Conservation (phyloP, 2,329 filamentous ascomycete genomes). For the Berkeleyomyces basicola region DNA sequence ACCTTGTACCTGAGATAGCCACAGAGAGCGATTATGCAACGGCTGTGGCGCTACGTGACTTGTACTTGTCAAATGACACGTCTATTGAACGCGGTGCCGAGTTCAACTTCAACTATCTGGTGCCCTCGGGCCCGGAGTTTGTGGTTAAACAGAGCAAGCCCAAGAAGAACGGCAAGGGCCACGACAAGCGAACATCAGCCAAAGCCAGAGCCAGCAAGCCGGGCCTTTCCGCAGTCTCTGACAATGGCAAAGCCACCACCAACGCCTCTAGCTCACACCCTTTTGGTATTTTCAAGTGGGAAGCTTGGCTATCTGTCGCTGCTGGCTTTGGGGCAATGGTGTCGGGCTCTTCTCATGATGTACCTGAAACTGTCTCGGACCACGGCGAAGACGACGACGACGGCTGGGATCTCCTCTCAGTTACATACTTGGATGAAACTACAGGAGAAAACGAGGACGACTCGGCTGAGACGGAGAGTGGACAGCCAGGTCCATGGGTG, state of each 20-base stretch:
- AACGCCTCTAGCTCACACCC: background rate
- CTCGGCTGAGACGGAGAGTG: background rate
- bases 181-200: background rate
- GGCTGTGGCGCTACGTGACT: background rate
- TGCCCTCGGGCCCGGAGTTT: slow-evolving; percentile 4
- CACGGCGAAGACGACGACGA: slow-evolving; percentile 1
- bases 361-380: background rate
- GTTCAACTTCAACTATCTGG: slow-evolving; percentile 9
- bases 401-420: slow-evolving; percentile 4
- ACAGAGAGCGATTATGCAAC: background rate
- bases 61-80: slow-evolving; percentile 1
- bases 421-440: background rate
- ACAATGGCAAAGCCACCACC: background rate
- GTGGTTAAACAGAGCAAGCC: slow-evolving; percentile 1
- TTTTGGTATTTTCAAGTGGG: background rate
- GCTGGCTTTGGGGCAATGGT: background rate
- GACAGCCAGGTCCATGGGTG: background rate
- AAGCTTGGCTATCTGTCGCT: background rate
- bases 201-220: background rate
- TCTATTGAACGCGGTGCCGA: slow-evolving; percentile 6
- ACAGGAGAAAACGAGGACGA: background rate
- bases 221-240: background rate
- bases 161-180: slow-evolving; percentile 3
- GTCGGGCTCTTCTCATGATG: background rate
- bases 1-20: background rate